phyloP scores from a whole-genome alignment of 1,284 basidiomycete genomes.

The Mycena sp. region DNA sequence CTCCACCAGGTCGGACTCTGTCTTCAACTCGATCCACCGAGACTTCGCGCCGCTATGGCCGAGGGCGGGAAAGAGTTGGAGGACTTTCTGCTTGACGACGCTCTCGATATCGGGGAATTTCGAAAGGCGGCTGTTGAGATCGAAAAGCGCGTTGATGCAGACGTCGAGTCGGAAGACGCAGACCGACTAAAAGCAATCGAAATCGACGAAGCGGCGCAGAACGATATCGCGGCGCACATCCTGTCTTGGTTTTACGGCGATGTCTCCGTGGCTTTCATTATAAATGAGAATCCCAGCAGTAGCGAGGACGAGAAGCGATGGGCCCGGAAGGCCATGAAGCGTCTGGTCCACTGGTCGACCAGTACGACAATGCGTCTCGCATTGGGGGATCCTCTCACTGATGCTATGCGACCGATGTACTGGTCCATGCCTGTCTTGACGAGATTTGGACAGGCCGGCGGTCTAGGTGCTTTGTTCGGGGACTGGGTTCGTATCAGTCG shows the following conservation, averaged over 20 bases:
- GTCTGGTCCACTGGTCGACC: constrained; percentile 38
- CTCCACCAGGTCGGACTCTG: constrained; percentile 38
- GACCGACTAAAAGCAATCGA: constrained; percentile 30
- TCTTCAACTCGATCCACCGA: constrained; percentile 35
- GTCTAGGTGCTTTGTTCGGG: constrained; percentile 37
- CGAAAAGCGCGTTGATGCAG: constrained; percentile 28
- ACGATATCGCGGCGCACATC: constrained; percentile 38
- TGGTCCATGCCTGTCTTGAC: constrained; percentile 28
- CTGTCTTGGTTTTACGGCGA: constrained; percentile 39
- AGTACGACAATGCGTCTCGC: constrained; percentile 27
- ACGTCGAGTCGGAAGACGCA: constrained; percentile 36
- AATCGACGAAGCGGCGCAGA: constrained; percentile 26
- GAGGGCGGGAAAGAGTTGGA: constrained; percentile 35
- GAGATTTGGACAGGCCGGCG: constrained; percentile 39
- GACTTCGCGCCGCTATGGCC: constrained; percentile 34
- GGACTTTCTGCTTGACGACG: constrained; percentile 38
- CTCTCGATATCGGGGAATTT: constrained; percentile 38
- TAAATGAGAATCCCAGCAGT: constrained; percentile 22
- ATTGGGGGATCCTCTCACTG: constrained; percentile 39
- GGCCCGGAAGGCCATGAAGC: constrained; percentile 30
- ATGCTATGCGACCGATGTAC: constrained; percentile 41
- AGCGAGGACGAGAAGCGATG: constrained; percentile 33
- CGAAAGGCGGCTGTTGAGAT: constrained; percentile 30
- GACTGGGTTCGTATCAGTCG: constrained; percentile 36
- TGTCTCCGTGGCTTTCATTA: constrained; percentile 35